Conservation (phyloP, 352 stramenopile genomes). For the Pilasporangium apinafurcum region DNA sequence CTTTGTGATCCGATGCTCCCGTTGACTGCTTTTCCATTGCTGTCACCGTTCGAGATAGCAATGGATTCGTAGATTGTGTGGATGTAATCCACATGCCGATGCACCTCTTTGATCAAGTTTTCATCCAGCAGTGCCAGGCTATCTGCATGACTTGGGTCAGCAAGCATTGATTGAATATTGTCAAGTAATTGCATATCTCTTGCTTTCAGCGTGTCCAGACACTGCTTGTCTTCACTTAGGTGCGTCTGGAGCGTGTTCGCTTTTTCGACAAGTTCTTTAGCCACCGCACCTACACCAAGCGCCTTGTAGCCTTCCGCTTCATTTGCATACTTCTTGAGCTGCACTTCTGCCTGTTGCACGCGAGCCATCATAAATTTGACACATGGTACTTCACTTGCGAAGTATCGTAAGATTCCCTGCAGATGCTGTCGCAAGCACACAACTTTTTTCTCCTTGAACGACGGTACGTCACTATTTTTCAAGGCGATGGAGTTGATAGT, state of each 20-base stretch:
- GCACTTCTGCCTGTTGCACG: slow-evolving; percentile 31
- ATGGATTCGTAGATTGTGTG: slow-evolving; percentile 34
- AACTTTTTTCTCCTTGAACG: slow-evolving; percentile 38
- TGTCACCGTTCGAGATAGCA: slow-evolving; percentile 1
- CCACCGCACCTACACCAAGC: slow-evolving; percentile 43
- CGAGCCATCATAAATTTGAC: slow-evolving; percentile 77
- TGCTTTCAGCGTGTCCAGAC: slow-evolving; percentile 32
- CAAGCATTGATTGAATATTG: slow-evolving; percentile 14
- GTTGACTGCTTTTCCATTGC: slow-evolving; percentile 6
- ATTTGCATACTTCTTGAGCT: slow-evolving; percentile 25
- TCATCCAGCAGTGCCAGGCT: slow-evolving; percentile 24
- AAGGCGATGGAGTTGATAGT: slow-evolving; percentile 28
- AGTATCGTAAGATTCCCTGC: slow-evolving; percentile 63
- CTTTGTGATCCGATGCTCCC: slow-evolving; percentile 11
- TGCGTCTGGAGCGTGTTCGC: slow-evolving; percentile 22
- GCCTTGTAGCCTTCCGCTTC: slow-evolving; percentile 47
- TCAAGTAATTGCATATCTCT: slow-evolving; percentile 44
- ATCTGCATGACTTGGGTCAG: slow-evolving; percentile 12
- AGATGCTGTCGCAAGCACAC: slow-evolving; percentile 49
- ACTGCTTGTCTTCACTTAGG: slow-evolving; percentile 43
- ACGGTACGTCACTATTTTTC: slow-evolving; percentile 29
- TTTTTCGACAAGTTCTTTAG: slow-evolving; percentile 46
- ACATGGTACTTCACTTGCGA: slow-evolving; percentile 67
- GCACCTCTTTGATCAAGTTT: slow-evolving; percentile 39
- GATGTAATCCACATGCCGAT: slow-evolving; percentile 61